Evolutionary conservation across 1,139 yeast species (phyloP).

Genomic region (Debaryomycetaceae sp.): DNA sequence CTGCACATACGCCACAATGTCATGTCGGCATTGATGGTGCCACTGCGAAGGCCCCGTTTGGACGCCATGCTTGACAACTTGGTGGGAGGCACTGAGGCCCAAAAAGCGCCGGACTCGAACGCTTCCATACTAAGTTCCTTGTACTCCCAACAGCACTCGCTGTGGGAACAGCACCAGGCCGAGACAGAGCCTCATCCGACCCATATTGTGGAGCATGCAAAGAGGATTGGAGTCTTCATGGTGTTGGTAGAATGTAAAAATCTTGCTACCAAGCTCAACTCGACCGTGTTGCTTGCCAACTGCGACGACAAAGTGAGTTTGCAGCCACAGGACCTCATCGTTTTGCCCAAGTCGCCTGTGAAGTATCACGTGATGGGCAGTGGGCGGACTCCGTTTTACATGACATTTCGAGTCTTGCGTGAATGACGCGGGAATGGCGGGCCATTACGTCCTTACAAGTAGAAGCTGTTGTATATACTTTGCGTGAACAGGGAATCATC

Average conservation of each 20-base stretch:
- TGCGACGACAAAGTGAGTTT: slow-evolving; percentile 16
- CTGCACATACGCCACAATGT: not conserved
- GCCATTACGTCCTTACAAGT: no score
- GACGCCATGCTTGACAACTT: slow-evolving; percentile 5
- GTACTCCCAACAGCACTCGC: slow-evolving; percentile 2
- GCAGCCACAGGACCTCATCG: slow-evolving; percentile 6
- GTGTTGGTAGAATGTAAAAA: slow-evolving; percentile 13
- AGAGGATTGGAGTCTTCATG: slow-evolving; percentile 19
- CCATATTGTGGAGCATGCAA: slow-evolving; percentile 12
- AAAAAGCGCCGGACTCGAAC: slow-evolving; percentile 1
- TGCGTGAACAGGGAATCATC: not conserved
- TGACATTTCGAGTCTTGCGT: slow-evolving; percentile 9
- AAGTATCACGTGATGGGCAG: slow-evolving; percentile 3
- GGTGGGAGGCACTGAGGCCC: slow-evolving; percentile 1
- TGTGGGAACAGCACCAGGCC: slow-evolving; percentile 8
- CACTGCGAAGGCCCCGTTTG: slow-evolving; percentile 1
- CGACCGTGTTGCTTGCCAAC: slow-evolving; percentile 14
- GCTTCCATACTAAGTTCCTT: not conserved
- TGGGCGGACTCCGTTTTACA: slow-evolving; percentile 5
- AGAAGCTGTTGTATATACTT: not conserved
- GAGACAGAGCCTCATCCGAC: slow-evolving; percentile 12
- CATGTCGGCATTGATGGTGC: slow-evolving; percentile 3
- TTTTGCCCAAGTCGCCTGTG: slow-evolving; percentile 5
- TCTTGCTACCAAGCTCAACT: slow-evolving; percentile 6
- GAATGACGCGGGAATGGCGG: no score